Percentiles rank a stretch among this genome's conserved stretches.
phyloP scores from a whole-genome alignment of 108 stramenopile species.

The Nitzschia sp. region DNA sequence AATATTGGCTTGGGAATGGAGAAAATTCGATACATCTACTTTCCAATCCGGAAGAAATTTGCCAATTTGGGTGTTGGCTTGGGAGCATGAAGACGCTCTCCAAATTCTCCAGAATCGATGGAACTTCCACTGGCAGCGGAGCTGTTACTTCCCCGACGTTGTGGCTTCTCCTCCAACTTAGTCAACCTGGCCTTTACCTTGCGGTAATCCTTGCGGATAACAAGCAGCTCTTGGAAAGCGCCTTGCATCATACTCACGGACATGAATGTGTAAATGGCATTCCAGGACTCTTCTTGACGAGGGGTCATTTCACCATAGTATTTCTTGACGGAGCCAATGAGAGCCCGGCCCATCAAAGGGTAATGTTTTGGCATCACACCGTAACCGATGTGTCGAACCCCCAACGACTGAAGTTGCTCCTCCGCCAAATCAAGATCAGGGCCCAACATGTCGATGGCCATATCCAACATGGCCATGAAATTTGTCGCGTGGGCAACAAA shows the following conservation, averaged over 20 bases:
- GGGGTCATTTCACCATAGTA: constrained; percentile 23
- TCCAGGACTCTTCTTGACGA: constrained; percentile 29
- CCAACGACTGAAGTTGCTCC: constrained; percentile 14
- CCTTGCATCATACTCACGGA: constrained; percentile 32
- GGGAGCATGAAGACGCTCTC: not conserved
- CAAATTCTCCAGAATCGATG: not conserved
- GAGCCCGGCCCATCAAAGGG: constrained; percentile 27
- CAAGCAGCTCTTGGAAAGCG: constrained; percentile 10
- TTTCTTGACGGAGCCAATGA: constrained; percentile 21
- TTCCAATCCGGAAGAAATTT: not conserved
- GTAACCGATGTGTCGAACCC: constrained; percentile 20
- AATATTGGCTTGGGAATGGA: too few relatives aligned
- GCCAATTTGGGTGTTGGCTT: not conserved
- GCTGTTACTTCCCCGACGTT: not conserved
- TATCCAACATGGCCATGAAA: constrained; percentile 25
- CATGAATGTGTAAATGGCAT: constrained; percentile 21
- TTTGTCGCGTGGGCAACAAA: constrained; percentile 14
- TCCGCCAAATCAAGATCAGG: constrained; percentile 28
- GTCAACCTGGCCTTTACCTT: not conserved
- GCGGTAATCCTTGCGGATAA: not conserved
- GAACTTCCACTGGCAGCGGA: not conserved
- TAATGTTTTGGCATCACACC: constrained; percentile 35
- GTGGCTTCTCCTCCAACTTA: not conserved
- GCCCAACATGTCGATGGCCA: constrained; percentile 31
- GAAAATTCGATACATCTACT: not conserved